Conservation (phyloP, 2,329 filamentous ascomycete species). For the Fusarium miscanthi region DNA sequence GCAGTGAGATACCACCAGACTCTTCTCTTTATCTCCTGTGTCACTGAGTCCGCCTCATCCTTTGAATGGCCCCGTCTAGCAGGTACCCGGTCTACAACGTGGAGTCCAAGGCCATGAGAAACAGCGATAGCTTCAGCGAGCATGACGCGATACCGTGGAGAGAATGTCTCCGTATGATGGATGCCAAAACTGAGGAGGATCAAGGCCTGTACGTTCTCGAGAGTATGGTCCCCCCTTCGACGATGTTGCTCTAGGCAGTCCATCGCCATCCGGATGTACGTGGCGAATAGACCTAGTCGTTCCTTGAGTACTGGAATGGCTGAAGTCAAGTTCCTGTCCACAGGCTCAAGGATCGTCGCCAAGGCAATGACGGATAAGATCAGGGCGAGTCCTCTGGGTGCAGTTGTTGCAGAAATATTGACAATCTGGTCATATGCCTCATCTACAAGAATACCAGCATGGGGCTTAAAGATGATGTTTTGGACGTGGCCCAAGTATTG, state of each 20-base stretch:
- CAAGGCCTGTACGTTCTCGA: not conserved
- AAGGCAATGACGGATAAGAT: not conserved
- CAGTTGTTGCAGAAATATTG: not conserved
- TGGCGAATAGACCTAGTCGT: accelerated
- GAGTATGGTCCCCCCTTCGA: not conserved
- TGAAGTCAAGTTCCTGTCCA: not conserved
- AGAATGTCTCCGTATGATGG: not conserved
- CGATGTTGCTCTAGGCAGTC: not conserved
- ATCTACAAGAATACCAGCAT: not conserved
- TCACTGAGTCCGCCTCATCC: not conserved
- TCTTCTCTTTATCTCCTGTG: not conserved
- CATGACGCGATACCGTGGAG: not conserved
- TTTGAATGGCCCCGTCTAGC: accelerated
- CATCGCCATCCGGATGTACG: not conserved
- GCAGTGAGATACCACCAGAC: not conserved
- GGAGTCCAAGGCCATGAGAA: not conserved
- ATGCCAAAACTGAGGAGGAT: not conserved
- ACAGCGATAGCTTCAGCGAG: not conserved
- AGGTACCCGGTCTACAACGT: not conserved
- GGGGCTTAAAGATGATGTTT: not conserved
- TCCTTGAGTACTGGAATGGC: not conserved
- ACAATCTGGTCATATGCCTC: not conserved
- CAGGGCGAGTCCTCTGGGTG: not conserved
- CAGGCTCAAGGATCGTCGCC: not conserved
- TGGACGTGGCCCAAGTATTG: not conserved